Conservation (phyloP, 495 filamentous ascomycete genomes). For the Tuber indicum region DNA sequence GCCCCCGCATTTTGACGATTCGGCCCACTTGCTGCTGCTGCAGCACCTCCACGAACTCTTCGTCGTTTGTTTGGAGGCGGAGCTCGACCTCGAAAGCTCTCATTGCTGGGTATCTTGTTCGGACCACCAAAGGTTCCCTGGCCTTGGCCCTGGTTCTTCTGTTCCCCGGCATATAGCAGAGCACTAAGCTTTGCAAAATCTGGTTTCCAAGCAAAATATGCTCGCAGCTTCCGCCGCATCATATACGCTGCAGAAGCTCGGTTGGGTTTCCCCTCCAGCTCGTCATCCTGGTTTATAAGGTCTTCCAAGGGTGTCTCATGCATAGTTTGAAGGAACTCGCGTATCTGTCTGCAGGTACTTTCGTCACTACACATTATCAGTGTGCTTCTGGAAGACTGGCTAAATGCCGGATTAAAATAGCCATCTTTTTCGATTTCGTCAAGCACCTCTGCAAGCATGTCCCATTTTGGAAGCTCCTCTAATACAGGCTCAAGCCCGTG, state of each 20-base stretch:
- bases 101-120: conserved; percentile 32
- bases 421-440: conserved; percentile 89
- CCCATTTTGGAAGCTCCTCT: conserved; percentile 94
- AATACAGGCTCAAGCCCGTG: conserved; percentile 78
- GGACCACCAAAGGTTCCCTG: conserved; percentile 49
- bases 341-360: conserved; percentile 77
- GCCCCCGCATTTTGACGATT: conserved; percentile 57
- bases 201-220: conserved; percentile 87
- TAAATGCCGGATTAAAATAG: conserved; percentile 66
- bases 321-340: conserved; percentile 89
- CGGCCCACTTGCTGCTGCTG: conserved; percentile 50
- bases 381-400: conserved; percentile 81
- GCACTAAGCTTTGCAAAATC: conserved; percentile 79
- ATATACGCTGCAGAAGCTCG: conserved; percentile 71
- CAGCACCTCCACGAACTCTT: conserved; percentile 75
- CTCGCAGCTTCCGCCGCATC: conserved; percentile 78
- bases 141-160: conserved; percentile 58
- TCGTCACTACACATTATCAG: conserved; percentile 93
- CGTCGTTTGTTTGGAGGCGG: conserved; percentile 77
- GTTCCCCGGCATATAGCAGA: conserved; percentile 65
- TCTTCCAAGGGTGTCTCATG: conserved; percentile 57
- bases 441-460: conserved; percentile 72
- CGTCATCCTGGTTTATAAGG: conserved; percentile 30
- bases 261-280: conserved; percentile 46
- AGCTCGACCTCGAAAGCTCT: conserved; percentile 52